These are phyloP conservation scores for Cercospora brassicicola DNA, from an alignment of 2,329 filamentous ascomycete genomes.

Conservation along the genomic window DNA sequence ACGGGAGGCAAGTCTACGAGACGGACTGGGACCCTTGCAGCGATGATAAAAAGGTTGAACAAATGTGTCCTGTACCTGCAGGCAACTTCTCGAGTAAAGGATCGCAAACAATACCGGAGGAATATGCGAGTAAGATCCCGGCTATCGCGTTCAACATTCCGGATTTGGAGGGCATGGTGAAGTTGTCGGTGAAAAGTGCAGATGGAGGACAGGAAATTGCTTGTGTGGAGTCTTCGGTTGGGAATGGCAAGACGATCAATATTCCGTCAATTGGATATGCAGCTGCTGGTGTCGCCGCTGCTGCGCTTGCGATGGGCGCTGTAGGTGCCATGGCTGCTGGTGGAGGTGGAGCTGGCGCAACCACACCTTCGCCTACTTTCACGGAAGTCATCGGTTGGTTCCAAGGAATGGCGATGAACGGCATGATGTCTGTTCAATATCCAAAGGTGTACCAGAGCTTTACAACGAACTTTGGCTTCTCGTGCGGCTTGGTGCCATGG, in stretches of 20 bases:
- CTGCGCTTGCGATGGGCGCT: slow-evolving; percentile 72
- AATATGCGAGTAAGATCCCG: slow-evolving; percentile 75
- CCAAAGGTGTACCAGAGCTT: slow-evolving; percentile 87
- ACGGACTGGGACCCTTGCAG: slow-evolving; percentile 84
- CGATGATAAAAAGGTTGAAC: slow-evolving; percentile 54
- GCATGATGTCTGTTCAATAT: slow-evolving; percentile 90
- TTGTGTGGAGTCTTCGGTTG: slow-evolving; percentile 77
- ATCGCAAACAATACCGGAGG: slow-evolving; percentile 66
- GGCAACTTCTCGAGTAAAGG: slow-evolving; percentile 74
- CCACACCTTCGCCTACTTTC: slow-evolving; percentile 78
- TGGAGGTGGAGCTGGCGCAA: slow-evolving; percentile 57
- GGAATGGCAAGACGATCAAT: slow-evolving; percentile 81
- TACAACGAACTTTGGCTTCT: slow-evolving; percentile 90
- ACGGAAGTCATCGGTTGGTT: slow-evolving; percentile 84
- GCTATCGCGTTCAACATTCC: slow-evolving; percentile 86
- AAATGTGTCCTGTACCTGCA: slow-evolving; percentile 81
- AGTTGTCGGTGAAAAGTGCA: slow-evolving; percentile 68
- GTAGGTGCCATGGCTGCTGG: slow-evolving; percentile 62
- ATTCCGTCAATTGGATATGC: slow-evolving; percentile 77
- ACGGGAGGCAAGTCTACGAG: slow-evolving; percentile 76
- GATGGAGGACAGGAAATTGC: slow-evolving; percentile 64
- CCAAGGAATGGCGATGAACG: slow-evolving; percentile 90
- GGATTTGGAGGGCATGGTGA: slow-evolving; percentile 84
- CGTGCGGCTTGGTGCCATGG: slow-evolving; percentile 81
- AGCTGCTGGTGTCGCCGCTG: slow-evolving; percentile 81